Percentiles rank a stretch among this genome's conserved stretches.
Evolutionary conservation across 2,329 filamentous ascomycete genomes (phyloP).

Genomic region (Rutstroemia sp.): DNA sequence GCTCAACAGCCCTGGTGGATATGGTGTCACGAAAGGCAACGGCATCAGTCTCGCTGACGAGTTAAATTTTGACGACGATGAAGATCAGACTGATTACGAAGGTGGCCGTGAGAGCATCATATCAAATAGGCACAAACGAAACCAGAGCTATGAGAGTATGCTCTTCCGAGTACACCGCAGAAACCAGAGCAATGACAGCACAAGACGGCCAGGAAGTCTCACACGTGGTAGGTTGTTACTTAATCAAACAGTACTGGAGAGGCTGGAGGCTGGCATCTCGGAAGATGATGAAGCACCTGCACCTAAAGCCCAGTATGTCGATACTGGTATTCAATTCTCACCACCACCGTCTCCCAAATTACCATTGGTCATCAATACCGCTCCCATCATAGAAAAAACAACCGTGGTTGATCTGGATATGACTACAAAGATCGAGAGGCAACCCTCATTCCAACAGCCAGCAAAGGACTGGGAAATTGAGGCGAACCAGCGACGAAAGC

Average conservation of each 20-base stretch:
- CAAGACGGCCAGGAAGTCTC: conserved; percentile 48
- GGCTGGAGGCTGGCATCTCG: conserved; percentile 44
- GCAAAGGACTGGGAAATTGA: conserved; percentile 52
- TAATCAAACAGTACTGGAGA: conserved; percentile 49
- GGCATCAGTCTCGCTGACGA: conserved; percentile 84
- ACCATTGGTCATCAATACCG: conserved; percentile 30
- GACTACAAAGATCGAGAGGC: conserved; percentile 16
- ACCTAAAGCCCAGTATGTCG: conserved; percentile 54
- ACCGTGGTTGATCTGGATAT: neutral
- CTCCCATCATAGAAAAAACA: conserved; percentile 38
- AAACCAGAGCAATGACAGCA: conserved; percentile 52
- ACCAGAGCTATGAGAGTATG: conserved; percentile 50
- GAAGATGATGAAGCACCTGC: conserved; percentile 41
- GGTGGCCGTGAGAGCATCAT: conserved; percentile 53
- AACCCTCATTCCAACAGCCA: conserved; percentile 32
- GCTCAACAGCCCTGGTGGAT: conserved; percentile 47
- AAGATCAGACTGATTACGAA: conserved; percentile 61
- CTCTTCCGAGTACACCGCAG: conserved; percentile 43
- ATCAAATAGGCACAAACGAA: conserved; percentile 46
- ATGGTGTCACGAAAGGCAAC: conserved; percentile 48
- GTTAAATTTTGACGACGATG: conserved; percentile 74
- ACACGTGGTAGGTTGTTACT: conserved; percentile 45
- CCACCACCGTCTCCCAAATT: conserved; percentile 67
- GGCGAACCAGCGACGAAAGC: conserved; percentile 67
- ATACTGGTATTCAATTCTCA: conserved; percentile 75